These are phyloP conservation scores for Eimeria falciformis DNA, from an alignment of 169 alveolate genomes.

Conservation along the genomic window DNA sequence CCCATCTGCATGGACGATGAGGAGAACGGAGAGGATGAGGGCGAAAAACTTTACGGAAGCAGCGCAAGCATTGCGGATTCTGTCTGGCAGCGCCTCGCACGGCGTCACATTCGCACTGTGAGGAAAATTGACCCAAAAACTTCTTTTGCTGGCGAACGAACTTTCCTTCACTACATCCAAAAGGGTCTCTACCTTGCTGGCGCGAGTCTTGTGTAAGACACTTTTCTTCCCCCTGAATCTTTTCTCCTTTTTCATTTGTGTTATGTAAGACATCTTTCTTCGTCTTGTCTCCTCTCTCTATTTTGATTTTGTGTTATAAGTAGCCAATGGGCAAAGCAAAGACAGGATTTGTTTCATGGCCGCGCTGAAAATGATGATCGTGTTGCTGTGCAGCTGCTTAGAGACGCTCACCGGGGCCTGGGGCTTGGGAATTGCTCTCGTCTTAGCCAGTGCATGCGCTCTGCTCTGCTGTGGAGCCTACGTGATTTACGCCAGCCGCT, in stretches of 20 bases:
- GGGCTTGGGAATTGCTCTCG: slow-evolving; percentile 48
- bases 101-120: slow-evolving; percentile 65
- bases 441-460: slow-evolving; percentile 48
- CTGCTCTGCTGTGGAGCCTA: slow-evolving; percentile 57
- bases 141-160: slow-evolving; percentile 87
- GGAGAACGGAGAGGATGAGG: slow-evolving; percentile 49
- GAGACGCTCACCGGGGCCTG: slow-evolving; percentile 51
- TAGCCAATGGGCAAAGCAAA: too few relatives aligned
- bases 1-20: slow-evolving; percentile 18
- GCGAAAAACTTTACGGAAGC: neutral
- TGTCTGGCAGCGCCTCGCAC: slow-evolving; percentile 47
- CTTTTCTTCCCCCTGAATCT: slow-evolving; percentile 14
- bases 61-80: slow-evolving; percentile 54
- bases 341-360: too few relatives aligned
- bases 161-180: slow-evolving; percentile 84
- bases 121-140: slow-evolving; percentile 86
- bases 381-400: slow-evolving; percentile 60
- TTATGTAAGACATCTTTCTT: slow-evolving; percentile 40
- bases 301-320: neutral
- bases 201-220: slow-evolving; percentile 62
- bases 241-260: slow-evolving; percentile 60
- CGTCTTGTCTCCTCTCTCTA: slow-evolving; percentile 65
- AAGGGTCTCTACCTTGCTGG: slow-evolving; percentile 81
- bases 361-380: neutral
- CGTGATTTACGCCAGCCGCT: slow-evolving; percentile 51